phyloP scores from a whole-genome alignment of 352 stramenopile species.

The Paralagenidium karlingii region DNA sequence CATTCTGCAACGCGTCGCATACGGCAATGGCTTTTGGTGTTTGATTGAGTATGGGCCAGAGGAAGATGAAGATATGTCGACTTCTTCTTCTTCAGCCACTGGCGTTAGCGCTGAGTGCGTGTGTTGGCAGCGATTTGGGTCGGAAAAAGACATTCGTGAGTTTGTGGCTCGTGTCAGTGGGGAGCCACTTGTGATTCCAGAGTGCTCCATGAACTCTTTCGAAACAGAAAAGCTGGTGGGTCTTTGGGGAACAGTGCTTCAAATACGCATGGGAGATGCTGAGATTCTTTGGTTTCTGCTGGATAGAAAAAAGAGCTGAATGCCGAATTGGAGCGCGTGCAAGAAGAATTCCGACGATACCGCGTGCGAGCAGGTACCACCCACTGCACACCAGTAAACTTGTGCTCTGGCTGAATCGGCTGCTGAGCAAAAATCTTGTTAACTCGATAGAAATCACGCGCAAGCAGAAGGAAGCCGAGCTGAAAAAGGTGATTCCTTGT shows the following conservation, averaged over 20 bases:
- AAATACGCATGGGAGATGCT: neutral
- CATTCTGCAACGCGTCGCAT: conserved; percentile 52
- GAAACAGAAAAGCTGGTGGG: conserved; percentile 64
- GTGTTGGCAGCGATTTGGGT: conserved; percentile 64
- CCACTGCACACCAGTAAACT: neutral
- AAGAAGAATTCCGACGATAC: conserved; percentile 82
- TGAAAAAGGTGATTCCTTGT: conserved; percentile 43
- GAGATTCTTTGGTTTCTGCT: neutral
- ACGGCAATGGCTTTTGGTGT: conserved; percentile 53
- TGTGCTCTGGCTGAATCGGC: neutral
- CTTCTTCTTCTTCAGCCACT: too few species aligned
- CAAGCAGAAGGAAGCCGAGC: conserved; percentile 84
- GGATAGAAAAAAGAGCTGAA: conserved; percentile 66
- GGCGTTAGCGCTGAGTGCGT: too few species aligned
- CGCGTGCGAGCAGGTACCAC: conserved; percentile 51
- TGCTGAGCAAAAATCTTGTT: neutral
- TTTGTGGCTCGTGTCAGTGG: conserved; percentile 44
- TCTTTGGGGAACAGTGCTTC: neutral
- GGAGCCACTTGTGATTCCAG: conserved; percentile 46
- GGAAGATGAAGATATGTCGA: conserved; percentile 48
- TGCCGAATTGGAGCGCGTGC: conserved; percentile 68
- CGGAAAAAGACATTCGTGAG: conserved; percentile 36
- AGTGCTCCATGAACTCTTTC: conserved; percentile 53
- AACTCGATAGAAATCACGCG: conserved; percentile 56
- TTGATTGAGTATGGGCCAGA: conserved; percentile 72